Evolutionary conservation across 768 basidiomycete genomes (phyloP).

Genomic region (Multifurca ochricompacta): DNA sequence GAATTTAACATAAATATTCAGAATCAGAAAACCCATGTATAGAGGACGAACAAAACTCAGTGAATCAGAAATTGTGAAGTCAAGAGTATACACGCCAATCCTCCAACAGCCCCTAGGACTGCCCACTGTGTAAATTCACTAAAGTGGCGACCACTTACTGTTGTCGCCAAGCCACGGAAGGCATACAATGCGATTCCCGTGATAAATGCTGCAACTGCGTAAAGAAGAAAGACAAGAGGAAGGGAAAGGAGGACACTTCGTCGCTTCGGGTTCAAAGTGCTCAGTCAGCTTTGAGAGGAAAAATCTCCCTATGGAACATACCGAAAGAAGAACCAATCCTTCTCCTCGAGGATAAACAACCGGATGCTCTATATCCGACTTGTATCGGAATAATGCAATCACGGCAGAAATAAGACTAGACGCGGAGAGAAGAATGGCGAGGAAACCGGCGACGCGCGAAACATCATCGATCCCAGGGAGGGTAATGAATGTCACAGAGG

Average conservation of each 20-base stretch:
- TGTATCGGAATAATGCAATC: conserved; percentile 61
- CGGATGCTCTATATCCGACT: conserved; percentile 52
- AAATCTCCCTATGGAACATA: conserved; percentile 24
- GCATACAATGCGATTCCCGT: conserved; percentile 59
- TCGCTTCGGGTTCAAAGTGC: conserved; percentile 32
- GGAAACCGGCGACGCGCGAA: conserved; percentile 55
- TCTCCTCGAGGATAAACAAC: conserved; percentile 40
- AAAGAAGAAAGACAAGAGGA: conserved; percentile 66
- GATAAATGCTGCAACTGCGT: conserved; percentile 62
- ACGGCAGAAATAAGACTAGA: conserved; percentile 64
- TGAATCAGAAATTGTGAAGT: conserved; percentile 34
- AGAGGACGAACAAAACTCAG: not conserved
- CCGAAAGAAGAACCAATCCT: conserved; percentile 49
- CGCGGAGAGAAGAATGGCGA: conserved; percentile 61
- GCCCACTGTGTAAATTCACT: conserved; percentile 56
- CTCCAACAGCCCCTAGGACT: conserved; percentile 56
- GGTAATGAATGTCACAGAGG: conserved; percentile 74
- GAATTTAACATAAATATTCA: no score
- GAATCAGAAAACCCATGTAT: no score
- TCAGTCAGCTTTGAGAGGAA: conserved; percentile 10
- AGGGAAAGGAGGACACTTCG: conserved; percentile 61
- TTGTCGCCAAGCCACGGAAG: conserved; percentile 42
- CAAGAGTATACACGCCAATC: conserved; percentile 51
- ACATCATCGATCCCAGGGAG: conserved; percentile 65
- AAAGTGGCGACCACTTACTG: conserved; percentile 39